Conservation (phyloP, 805 yeast genomes). For the Ogataea thermomethanolica region DNA sequence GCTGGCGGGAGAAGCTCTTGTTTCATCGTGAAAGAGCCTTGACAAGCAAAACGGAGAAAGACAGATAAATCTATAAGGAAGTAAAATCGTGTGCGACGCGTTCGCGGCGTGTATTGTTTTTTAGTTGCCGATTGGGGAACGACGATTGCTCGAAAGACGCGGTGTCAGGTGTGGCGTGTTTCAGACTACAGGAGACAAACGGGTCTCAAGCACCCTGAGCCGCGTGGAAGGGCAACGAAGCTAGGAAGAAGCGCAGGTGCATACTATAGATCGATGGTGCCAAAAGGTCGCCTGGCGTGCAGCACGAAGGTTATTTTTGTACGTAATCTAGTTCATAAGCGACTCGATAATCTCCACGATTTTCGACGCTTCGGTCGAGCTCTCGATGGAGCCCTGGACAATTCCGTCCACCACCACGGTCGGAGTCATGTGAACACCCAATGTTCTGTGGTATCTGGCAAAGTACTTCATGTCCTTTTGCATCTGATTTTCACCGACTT, state of each 20-base stretch:
- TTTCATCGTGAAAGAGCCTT: conserved; percentile 13
- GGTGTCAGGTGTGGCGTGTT: conserved; percentile 17
- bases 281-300: neutral
- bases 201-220: neutral
- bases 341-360: conserved; percentile 39
- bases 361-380: conserved; percentile 52
- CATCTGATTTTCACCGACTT: conserved; percentile 34
- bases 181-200: conserved; percentile 7
- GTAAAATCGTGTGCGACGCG: conserved; percentile 10
- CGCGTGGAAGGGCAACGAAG: neutral
- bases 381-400: conserved; percentile 51
- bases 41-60: conserved; percentile 4
- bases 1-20: conserved; percentile 24
- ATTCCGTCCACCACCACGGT: conserved; percentile 72
- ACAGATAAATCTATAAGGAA: conserved; percentile 11
- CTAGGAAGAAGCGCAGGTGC: too few species aligned
- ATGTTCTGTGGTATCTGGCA: conserved; percentile 67
- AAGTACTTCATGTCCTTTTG: conserved; percentile 68
- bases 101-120: conserved; percentile 10
- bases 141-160: conserved; percentile 6
- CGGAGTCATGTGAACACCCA: conserved; percentile 84
- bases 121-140: neutral
- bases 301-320: neutral
- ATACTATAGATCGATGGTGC: neutral
- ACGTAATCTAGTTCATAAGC: conserved; percentile 13